Percentiles rank a stretch among this genome's conserved stretches.
Conservation (phyloP, 345 rosid genomes). For the Eucalyptus sp. region DNA sequence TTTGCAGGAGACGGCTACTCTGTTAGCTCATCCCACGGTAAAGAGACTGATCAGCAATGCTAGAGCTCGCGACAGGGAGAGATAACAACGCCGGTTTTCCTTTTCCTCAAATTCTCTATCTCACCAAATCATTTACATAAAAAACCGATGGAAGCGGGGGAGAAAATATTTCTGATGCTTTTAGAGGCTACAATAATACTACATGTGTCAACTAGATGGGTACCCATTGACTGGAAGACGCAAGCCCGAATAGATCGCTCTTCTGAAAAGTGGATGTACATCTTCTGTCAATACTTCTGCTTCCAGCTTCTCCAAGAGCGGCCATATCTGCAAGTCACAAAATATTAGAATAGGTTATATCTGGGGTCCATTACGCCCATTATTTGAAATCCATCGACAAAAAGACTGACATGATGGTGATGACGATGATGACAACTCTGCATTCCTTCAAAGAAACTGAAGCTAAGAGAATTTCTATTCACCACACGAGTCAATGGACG, state of each 20-base stretch:
- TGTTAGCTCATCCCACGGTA: background rate
- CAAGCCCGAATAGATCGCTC: constrained; percentile 63
- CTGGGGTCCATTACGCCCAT: background rate
- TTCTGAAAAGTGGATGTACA: constrained; percentile 64
- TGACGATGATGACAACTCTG: background rate
- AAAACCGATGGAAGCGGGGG: background rate
- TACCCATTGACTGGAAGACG: constrained; percentile 10
- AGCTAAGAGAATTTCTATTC: background rate
- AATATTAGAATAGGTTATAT: background rate
- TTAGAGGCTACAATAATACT: background rate
- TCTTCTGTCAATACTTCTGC: constrained; percentile 48
- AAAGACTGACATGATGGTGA: background rate
- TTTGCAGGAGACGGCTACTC: background rate
- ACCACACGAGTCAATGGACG: background rate
- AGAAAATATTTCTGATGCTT: background rate
- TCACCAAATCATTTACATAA: background rate
- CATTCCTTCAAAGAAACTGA: background rate
- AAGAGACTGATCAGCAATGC: background rate
- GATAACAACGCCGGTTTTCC: background rate
- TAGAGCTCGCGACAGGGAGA: background rate
- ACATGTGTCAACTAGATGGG: background rate
- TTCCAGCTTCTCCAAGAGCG: constrained; percentile 69
- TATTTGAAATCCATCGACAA: background rate
- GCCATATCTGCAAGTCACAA: constrained; percentile 59
- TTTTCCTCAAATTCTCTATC: background rate